Evolutionary conservation across 306 rosid genomes (phyloP), one percentile per base, ranked within the genome.

Genomic region (Chamaecrista fasciculata): DNA sequence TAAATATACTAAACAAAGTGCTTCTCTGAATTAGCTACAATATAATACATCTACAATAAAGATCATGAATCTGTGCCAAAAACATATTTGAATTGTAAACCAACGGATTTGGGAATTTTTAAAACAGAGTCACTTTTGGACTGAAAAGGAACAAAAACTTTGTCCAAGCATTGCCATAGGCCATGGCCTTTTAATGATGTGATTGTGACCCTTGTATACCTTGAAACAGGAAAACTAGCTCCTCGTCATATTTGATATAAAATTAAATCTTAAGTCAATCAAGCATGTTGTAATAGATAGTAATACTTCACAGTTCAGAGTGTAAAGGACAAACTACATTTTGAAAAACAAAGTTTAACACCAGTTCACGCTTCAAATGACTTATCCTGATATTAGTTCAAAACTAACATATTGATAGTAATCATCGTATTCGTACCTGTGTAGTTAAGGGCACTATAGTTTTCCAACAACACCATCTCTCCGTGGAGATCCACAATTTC

Each of bases 401-500:
- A 25, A 9, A 12, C 8, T 25, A 8, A 72, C n/a, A n/a, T n/a
- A 1, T 15, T n/a, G n/a, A 43, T 26, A 11, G 52, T n/a, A 68
- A 18, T 37, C 43, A 67, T 67, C 57, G 8, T n/a, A 24, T n/a
- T 31, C 36, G 9, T 72, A 94, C 99, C 99, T 78, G 99, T 94
- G 72, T 94, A 94, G 84, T 94, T 94, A 42, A 94, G 95, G 70
- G 99, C 96, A 34, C 99, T 94, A 42, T 94, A 94, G 60, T 94
- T 94, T 80, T 94, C 99, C 80, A 94, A 82, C 82, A 94, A 80
- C 57, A 94, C 96, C 99, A 94, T 94, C 87, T 94, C 99, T 43
- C 99, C 99, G 1, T 94, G 99, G 72, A 94, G 87, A 81, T 94
- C 99, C 62, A 94, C 99, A 52, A 94, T 94, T 78, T 94, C 99